Conservation (phyloP, 768 basidiomycete species). For the Podaxis carcinomalis region DNA sequence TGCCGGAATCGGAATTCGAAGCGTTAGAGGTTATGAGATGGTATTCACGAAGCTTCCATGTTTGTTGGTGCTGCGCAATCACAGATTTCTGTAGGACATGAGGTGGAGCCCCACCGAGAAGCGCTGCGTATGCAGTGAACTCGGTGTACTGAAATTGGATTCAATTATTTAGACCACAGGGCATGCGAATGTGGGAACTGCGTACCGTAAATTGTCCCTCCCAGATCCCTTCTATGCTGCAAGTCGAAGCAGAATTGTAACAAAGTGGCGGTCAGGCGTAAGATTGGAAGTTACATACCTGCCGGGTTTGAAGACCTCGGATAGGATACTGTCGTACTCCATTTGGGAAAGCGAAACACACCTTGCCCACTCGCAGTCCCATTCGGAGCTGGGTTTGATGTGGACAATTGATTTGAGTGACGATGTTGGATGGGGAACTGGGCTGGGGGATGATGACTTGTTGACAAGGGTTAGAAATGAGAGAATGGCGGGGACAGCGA, state of each 20-base stretch:
- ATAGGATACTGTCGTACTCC: slow-evolving; percentile 28
- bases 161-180: not conserved
- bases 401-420: slow-evolving; percentile 13
- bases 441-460: slow-evolving; percentile 29
- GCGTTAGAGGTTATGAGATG: slow-evolving; percentile 40
- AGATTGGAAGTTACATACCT: slow-evolving; percentile 29
- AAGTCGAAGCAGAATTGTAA: slow-evolving; percentile 5
- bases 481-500: slow-evolving; percentile 70
- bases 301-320: slow-evolving; percentile 54
- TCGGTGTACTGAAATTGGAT: slow-evolving; percentile 60
- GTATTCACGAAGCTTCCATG: slow-evolving; percentile 83
- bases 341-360: slow-evolving; percentile 35
- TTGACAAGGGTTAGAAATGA: slow-evolving; percentile 57
- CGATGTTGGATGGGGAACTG: slow-evolving; percentile 26
- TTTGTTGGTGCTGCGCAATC: slow-evolving; percentile 82
- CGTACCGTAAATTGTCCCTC: slow-evolving; percentile 75
- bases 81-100: slow-evolving; percentile 65
- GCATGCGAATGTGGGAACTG: slow-evolving; percentile 9
- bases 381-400: slow-evolving; percentile 33
- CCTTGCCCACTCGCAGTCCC: slow-evolving; percentile 70
- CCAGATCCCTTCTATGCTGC: slow-evolving; percentile 72
- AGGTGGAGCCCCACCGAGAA: slow-evolving; percentile 68
- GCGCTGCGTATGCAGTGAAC: slow-evolving; percentile 77
- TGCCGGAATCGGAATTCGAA: slow-evolving; percentile 26
- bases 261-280: not conserved